Evolutionary conservation across 2,329 filamentous ascomycete genomes (phyloP), one percentile per base, ranked within the genome.

Genomic region (Ceratocystis eucalypticola): DNA sequence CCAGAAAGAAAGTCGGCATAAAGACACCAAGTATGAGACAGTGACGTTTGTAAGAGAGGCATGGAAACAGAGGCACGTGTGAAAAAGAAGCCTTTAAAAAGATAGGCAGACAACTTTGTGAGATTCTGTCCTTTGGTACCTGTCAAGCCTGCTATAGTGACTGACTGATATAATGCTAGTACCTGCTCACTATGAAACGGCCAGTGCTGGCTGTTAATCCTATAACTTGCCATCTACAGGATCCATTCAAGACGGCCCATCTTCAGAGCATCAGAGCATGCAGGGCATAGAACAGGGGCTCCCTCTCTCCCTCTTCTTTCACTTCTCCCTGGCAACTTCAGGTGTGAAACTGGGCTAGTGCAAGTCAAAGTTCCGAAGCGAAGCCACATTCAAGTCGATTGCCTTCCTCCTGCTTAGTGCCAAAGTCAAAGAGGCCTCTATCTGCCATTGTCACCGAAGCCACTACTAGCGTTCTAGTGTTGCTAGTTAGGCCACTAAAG

Each of bases 311-410:
- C 20, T 53, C 20, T 15, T 50, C 8, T 15, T 53, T 22, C 15
- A 20, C 48, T 53, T 53, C 48, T 59, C 28, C 55, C 55, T 30
- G 17, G 30, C 17, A 59, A 59, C 55, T 59, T 28, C 17, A 33
- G 17, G 25, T n/a, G 55, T 59, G 55, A 59, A 59, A 59, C 55
- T 15, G 6, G 37, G 55, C 55, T 59, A 59, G 55, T 37, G 55
- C 55, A 20, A 20, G 55, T 59, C 55, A 59, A 59, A 59, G 55
- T 59, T n/a, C 28, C 15, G 55, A 59, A 37, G 10, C 48, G 37
- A 41, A 53, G 48, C 48, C 55, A 59, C 28, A 28, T 59, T 41
- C 55, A 37, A 37, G 28, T 25, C 1, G 7, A 53, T 3, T 53
- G 48, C 1, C 37, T 41, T 41, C 4, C 12, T 41, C 3, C 12